phyloP scores from a whole-genome alignment of 257 asterid genomes.

The Jaltomata sinuosa region DNA sequence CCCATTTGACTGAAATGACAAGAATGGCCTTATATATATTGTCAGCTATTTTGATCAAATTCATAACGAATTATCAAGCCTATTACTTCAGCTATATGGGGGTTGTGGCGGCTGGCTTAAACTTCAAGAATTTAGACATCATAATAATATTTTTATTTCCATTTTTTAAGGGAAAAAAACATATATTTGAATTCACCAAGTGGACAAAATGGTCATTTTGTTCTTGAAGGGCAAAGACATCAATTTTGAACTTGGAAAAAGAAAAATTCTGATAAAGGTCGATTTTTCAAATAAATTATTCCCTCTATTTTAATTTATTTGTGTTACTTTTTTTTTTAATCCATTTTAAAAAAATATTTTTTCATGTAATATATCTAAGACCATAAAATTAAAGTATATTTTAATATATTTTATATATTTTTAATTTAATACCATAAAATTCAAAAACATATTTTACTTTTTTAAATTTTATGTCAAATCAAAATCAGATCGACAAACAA shows the following conservation, averaged over 20 bases:
- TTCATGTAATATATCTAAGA: too few species aligned
- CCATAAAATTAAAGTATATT: too few species aligned
- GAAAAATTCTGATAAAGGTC: background rate
- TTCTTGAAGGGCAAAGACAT: background rate
- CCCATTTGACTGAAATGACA: background rate
- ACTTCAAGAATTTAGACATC: background rate
- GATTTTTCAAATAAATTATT: background rate
- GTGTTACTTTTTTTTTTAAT: too few species aligned
- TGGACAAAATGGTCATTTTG: background rate
- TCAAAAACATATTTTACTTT: too few species aligned
- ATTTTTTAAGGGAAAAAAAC: background rate
- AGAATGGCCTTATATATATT: background rate
- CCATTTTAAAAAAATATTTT: too few species aligned
- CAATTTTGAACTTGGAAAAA: background rate
- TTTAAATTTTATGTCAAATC: too few species aligned
- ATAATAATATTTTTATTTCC: background rate
- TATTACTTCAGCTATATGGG: background rate
- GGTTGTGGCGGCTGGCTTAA: background rate
- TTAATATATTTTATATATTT: too few species aligned
- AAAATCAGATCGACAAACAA: too few species aligned
- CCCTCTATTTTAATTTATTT: too few species aligned
- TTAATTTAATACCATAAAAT: too few species aligned
- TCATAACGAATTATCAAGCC: background rate
- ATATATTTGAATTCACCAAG: background rate
- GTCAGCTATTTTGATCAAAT: constrained; percentile 3